Percentiles rank a stretch among this genome's conserved stretches.
These are phyloP conservation scores for Aspergillus conjunctus DNA, from an alignment of 495 filamentous ascomycete genomes.

Conservation along the genomic window DNA sequence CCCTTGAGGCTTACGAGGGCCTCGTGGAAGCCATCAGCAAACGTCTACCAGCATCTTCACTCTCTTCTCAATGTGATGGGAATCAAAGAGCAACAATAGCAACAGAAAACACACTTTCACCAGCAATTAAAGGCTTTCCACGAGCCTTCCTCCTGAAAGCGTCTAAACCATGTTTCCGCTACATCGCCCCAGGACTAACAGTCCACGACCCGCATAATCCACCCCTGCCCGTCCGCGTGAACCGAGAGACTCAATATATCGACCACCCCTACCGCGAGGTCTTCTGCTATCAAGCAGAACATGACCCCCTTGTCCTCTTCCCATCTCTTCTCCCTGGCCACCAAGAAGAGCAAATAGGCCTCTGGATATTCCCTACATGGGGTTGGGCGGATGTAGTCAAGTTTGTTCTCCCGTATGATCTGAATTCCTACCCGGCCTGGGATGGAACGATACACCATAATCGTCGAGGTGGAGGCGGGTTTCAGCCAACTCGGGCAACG, in stretches of 20 bases:
- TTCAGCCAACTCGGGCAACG: neutral
- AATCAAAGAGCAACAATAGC: neutral
- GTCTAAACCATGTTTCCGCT: neutral
- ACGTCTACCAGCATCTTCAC: neutral
- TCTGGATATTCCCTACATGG: no score
- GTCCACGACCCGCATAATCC: constrained; percentile 2
- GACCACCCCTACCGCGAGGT: no score
- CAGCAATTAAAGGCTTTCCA: neutral
- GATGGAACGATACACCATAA: neutral
- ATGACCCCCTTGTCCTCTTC: no score
- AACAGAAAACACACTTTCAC: neutral
- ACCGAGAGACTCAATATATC: no score
- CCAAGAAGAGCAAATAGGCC: no score
- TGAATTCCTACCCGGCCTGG: neutral
- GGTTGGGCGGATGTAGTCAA: neutral
- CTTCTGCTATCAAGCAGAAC: no score
- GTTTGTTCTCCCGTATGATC: neutral
- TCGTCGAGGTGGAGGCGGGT: neutral
- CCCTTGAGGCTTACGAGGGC: constrained; percentile 6
- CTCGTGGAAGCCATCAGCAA: constrained; percentile 7
- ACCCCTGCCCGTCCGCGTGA: no score
- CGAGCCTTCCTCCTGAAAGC: neutral
- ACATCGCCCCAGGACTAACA: constrained; percentile 2
- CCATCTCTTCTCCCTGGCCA: no score
- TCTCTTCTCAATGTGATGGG: neutral